phyloP scores from a whole-genome alignment of 2,329 filamentous ascomycete species.

The Alternaria triticina region DNA sequence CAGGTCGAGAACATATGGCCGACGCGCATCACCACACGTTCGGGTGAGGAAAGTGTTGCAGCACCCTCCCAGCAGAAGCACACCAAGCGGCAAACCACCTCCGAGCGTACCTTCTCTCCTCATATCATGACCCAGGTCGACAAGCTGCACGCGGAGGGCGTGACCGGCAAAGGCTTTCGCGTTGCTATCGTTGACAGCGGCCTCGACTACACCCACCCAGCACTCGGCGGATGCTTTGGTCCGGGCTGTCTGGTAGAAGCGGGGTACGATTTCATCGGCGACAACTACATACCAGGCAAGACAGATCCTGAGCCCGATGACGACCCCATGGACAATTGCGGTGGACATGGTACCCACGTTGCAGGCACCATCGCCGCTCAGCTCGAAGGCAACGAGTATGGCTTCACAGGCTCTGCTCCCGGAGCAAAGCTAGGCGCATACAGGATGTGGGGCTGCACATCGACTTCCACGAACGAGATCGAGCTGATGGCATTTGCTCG shows the following conservation, averaged over 20 bases:
- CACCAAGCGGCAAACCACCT: slow-evolving; percentile 13
- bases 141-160: slow-evolving; percentile 51
- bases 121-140: slow-evolving; percentile 46
- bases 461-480: slow-evolving; percentile 15
- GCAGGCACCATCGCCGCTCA: slow-evolving; percentile 69
- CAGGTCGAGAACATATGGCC: slow-evolving; percentile 20
- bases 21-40: slow-evolving; percentile 10
- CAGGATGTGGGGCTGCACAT: slow-evolving; percentile 17
- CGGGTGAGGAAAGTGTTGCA: neutral
- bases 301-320: slow-evolving; percentile 54
- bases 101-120: slow-evolving; percentile 22
- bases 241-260: slow-evolving; percentile 63
- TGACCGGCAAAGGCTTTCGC: slow-evolving; percentile 55
- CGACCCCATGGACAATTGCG: slow-evolving; percentile 60
- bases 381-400: slow-evolving; percentile 44
- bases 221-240: slow-evolving; percentile 70
- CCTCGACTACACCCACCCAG: slow-evolving; percentile 66
- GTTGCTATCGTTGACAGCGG: slow-evolving; percentile 55
- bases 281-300: slow-evolving; percentile 47
- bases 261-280: slow-evolving; percentile 65
- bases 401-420: slow-evolving; percentile 29
- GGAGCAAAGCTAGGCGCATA: slow-evolving; percentile 24
- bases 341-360: slow-evolving; percentile 62
- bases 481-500: slow-evolving; percentile 35
- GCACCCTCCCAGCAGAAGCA: neutral